Percentiles rank a stretch among this genome's conserved stretches.
phyloP scores from a whole-genome alignment of 2,329 filamentous ascomycete genomes.

The Pestalotiopsis sp. region DNA sequence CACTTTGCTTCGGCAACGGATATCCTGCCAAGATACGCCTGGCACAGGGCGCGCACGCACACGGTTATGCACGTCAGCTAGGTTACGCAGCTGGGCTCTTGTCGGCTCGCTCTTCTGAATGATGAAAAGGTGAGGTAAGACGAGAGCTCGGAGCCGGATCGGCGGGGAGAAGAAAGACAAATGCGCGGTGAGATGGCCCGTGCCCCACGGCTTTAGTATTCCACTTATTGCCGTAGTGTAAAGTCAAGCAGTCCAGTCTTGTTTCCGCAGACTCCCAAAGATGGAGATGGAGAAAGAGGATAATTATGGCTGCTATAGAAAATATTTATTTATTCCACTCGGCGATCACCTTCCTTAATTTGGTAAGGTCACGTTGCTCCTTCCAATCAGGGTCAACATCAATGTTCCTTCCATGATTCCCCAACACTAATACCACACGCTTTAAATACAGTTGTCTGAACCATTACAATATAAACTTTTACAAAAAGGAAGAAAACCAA shows the following conservation, averaged over 20 bases:
- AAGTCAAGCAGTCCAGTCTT: not conserved
- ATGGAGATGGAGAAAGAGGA: not conserved
- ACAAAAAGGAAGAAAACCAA: too few relatives aligned
- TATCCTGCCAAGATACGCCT: not conserved
- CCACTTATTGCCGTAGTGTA: not conserved
- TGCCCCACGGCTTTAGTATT: not conserved
- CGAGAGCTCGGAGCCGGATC: conserved; percentile 7
- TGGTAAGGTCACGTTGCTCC: not conserved
- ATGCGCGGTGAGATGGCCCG: not conserved
- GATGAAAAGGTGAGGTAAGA: not conserved
- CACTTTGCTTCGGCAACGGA: not conserved
- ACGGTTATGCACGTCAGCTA: not conserved
- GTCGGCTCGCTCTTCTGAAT: not conserved
- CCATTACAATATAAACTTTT: too few relatives aligned
- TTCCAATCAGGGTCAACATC: not conserved
- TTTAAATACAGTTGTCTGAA: too few relatives aligned
- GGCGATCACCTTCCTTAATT: not conserved
- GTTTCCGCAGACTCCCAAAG: not conserved
- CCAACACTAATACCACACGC: too few relatives aligned
- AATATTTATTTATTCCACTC: not conserved
- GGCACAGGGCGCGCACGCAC: not conserved
- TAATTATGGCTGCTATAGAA: not conserved
- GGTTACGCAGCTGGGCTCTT: not conserved
- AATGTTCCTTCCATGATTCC: not conserved
- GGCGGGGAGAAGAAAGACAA: not conserved